A percentile compares a stretch with the other conserved stretches of the same genome.
phyloP scores from a whole-genome alignment of 2,329 filamentous ascomycete species.

The Chlorencoelia australis region DNA sequence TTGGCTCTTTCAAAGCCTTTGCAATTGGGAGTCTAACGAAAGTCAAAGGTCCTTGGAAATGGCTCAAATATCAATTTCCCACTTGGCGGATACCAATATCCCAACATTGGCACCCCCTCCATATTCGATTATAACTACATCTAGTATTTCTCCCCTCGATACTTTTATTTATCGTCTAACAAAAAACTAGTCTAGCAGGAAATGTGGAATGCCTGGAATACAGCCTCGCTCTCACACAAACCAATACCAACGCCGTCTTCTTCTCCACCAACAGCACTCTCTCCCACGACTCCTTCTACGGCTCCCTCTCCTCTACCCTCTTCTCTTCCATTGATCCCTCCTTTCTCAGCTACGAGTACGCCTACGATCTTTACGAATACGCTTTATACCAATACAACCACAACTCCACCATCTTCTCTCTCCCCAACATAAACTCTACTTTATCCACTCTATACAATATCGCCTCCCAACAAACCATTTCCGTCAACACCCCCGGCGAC shows the following conservation, averaged over 20 bases:
- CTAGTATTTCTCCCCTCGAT: neutral
- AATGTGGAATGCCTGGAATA: slow-evolving; percentile 18
- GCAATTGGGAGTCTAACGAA: neutral
- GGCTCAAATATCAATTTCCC: slow-evolving; percentile 53
- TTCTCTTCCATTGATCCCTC: slow-evolving; percentile 11
- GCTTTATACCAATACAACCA: slow-evolving; percentile 44
- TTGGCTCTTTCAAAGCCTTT: neutral
- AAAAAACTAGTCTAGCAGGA: slow-evolving; percentile 17
- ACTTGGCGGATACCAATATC: slow-evolving; percentile 71
- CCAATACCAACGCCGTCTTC: neutral
- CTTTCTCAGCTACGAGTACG: slow-evolving; percentile 30
- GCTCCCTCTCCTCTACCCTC: slow-evolving; percentile 13
- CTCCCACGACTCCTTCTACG: slow-evolving; percentile 14
- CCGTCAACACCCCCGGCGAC: slow-evolving; percentile 49
- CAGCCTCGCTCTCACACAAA: slow-evolving; percentile 7
- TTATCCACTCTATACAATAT: slow-evolving; percentile 45
- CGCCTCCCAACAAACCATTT: slow-evolving; percentile 58
- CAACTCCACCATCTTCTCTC: slow-evolving; percentile 33
- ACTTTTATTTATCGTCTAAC: neutral
- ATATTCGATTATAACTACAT: slow-evolving; percentile 3
- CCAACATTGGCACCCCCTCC: slow-evolving; percentile 28
- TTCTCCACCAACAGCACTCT: neutral
- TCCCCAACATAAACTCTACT: slow-evolving; percentile 37
- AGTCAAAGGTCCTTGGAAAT: slow-evolving; percentile 47
- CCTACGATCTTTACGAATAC: slow-evolving; percentile 50